Percentiles rank a stretch among this genome's conserved stretches.
Evolutionary conservation across 163 green algal species (phyloP).

Genomic region (Coccomyxa subellipsoidea): DNA sequence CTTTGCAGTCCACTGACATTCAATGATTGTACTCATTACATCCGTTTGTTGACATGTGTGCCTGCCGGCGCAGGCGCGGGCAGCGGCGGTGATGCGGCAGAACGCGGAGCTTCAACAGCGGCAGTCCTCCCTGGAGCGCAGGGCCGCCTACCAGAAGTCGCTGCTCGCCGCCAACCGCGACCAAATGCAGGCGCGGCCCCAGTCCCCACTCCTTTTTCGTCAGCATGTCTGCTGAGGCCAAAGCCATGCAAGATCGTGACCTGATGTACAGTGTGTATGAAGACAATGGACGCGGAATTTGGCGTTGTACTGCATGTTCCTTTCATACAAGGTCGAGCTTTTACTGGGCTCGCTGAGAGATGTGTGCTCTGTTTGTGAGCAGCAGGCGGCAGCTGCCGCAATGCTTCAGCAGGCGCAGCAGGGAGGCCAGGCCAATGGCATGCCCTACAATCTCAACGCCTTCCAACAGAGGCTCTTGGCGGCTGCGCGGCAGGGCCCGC

Average conservation of each 20-base stretch:
- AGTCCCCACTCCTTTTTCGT: background rate
- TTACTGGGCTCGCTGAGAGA: too few relatives aligned
- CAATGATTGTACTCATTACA: too few relatives aligned
- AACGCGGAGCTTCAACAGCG: conserved; percentile 3
- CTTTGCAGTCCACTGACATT: too few relatives aligned
- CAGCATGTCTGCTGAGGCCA: too few relatives aligned
- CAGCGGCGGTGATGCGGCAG: background rate
- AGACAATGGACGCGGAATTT: too few relatives aligned
- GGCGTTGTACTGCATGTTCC: too few relatives aligned
- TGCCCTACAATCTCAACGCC: background rate
- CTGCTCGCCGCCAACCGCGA: background rate
- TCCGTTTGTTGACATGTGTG: too few relatives aligned
- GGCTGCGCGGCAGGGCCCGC: background rate
- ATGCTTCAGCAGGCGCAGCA: conserved; percentile 4
- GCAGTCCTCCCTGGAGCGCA: conserved; percentile 4
- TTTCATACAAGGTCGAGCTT: too few relatives aligned
- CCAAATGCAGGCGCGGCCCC: background rate
- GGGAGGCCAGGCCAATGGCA: background rate
- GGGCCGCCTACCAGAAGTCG: background rate
- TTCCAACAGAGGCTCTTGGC: background rate
- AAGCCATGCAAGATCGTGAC: too few relatives aligned
- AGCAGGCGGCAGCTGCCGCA: background rate
- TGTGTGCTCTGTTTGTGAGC: too few relatives aligned
- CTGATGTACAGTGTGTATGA: too few relatives aligned
- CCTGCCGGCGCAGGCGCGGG: background rate